phyloP scores from a whole-genome alignment of 2,329 filamentous ascomycete species.

The Lasiodiplodia gonubiensis region DNA sequence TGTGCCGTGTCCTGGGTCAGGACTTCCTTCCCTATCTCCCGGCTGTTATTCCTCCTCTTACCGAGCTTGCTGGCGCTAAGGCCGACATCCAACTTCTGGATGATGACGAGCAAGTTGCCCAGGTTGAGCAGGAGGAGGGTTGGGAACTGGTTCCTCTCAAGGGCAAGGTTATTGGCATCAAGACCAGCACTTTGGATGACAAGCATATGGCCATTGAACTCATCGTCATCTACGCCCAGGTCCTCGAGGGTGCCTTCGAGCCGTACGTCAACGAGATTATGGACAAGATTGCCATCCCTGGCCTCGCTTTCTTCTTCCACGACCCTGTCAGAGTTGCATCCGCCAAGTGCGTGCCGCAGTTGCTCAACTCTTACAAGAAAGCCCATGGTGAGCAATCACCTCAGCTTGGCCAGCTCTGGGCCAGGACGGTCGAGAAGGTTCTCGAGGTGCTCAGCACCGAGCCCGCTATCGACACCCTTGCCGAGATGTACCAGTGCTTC shows the following conservation, averaged over 20 bases:
- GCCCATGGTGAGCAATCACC: conserved; percentile 81
- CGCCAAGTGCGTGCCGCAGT: conserved; percentile 90
- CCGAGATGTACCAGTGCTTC: conserved; percentile 99
- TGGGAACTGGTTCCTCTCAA: conserved; percentile 98
- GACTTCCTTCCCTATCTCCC: conserved; percentile 93
- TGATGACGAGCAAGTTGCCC: conserved; percentile 90
- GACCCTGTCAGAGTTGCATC: conserved; percentile 95
- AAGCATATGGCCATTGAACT: conserved; percentile 99
- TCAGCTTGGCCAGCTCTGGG: conserved; percentile 83
- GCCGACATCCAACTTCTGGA: conserved; percentile 96
- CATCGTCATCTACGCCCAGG: conserved; percentile 94
- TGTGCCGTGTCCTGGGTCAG: conserved; percentile 90
- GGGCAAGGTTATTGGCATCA: conserved; percentile 97
- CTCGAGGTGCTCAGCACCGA: conserved; percentile 93
- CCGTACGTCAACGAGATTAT: conserved; percentile 91
- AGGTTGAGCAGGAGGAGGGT: conserved; percentile 91
- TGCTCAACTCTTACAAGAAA: conserved; percentile 93
- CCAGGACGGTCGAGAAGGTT: conserved; percentile 82
- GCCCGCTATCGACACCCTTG: conserved; percentile 92
- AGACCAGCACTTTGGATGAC: conserved; percentile 94
- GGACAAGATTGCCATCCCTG: conserved; percentile 93
- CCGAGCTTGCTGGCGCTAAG: conserved; percentile 91
- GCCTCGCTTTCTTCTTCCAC: conserved; percentile 98
- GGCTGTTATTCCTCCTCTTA: conserved; percentile 90
- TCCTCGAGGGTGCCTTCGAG: conserved; percentile 90